These are phyloP conservation scores for Alternaria arborescens DNA, from an alignment of 2,329 filamentous ascomycete genomes.

Conservation along the genomic window DNA sequence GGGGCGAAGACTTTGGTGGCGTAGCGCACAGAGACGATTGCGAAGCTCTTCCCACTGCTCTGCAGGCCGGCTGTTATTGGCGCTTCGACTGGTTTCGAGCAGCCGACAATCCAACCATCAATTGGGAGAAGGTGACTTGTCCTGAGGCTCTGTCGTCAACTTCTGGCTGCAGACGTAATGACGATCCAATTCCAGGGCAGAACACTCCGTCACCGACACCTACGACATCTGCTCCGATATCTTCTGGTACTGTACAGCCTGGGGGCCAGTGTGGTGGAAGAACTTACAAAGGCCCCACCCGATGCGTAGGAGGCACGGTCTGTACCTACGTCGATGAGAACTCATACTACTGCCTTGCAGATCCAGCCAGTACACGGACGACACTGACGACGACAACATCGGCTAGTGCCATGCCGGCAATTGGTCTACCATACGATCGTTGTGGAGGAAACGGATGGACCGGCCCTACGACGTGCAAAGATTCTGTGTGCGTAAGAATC, in stretches of 20 bases:
- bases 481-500: slow-evolving; percentile 20
- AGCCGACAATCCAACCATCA: slow-evolving; percentile 64
- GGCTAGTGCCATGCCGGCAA: slow-evolving; percentile 15
- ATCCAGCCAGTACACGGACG: slow-evolving; percentile 23
- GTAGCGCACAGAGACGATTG: slow-evolving; percentile 62
- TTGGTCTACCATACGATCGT: slow-evolving; percentile 25
- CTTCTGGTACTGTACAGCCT: slow-evolving; percentile 25
- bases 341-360: slow-evolving; percentile 27
- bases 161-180: slow-evolving; percentile 51
- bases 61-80: slow-evolving; percentile 69
- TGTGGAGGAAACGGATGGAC: slow-evolving; percentile 23
- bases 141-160: slow-evolving; percentile 59
- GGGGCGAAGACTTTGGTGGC: slow-evolving; percentile 68
- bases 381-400: slow-evolving; percentile 14
- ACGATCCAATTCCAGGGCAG: slow-evolving; percentile 27
- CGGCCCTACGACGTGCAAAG: slow-evolving; percentile 26
- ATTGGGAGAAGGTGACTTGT: slow-evolving; percentile 65
- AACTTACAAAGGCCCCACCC: slow-evolving; percentile 22
- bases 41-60: slow-evolving; percentile 60
- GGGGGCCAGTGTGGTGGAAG: slow-evolving; percentile 29
- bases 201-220: slow-evolving; percentile 20
- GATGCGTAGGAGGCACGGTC: slow-evolving; percentile 24
- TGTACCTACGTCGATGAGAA: slow-evolving; percentile 27
- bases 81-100: slow-evolving; percentile 71
- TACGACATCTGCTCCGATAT: slow-evolving; percentile 23